Percentiles rank a stretch among this genome's conserved stretches.
These are phyloP conservation scores for Suillus bovinus DNA, from an alignment of 768 basidiomycete species.

Conservation along the genomic window DNA sequence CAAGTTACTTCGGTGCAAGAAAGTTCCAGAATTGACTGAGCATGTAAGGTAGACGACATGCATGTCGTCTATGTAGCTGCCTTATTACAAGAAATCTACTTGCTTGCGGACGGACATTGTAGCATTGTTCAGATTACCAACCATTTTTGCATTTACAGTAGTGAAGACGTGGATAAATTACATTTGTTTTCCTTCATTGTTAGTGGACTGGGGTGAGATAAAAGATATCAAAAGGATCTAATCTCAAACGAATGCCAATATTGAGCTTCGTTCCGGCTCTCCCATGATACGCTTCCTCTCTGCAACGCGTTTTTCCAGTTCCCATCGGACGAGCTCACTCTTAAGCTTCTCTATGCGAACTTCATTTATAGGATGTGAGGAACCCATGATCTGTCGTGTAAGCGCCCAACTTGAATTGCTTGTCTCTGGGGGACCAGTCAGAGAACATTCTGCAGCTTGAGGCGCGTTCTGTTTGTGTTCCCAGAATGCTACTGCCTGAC, in stretches of 20 bases:
- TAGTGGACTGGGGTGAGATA: too few species aligned
- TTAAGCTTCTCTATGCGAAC: slow-evolving; percentile 42
- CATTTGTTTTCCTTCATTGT: too few species aligned
- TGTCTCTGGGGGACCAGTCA: slow-evolving; percentile 15
- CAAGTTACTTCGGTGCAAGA: neutral
- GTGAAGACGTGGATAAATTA: too few species aligned
- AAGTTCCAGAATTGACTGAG: neutral
- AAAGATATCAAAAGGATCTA: neutral
- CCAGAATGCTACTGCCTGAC: slow-evolving; percentile 83
- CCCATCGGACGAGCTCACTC: slow-evolving; percentile 49
- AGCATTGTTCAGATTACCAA: too few species aligned
- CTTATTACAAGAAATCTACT: too few species aligned
- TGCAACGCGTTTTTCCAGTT: slow-evolving; percentile 34
- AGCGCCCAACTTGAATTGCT: slow-evolving; percentile 18
- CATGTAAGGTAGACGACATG: too few species aligned
- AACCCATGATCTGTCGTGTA: slow-evolving; percentile 34
- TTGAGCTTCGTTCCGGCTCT: slow-evolving; percentile 18
- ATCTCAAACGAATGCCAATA: slow-evolving; percentile 3
- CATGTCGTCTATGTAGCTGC: too few species aligned
- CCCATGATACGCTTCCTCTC: slow-evolving; percentile 23
- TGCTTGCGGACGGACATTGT: too few species aligned
- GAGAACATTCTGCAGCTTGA: slow-evolving; percentile 22
- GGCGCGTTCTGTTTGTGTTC: slow-evolving; percentile 47
- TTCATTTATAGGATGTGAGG: slow-evolving; percentile 46
- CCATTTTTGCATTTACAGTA: too few species aligned